Evolutionary conservation across 345 rosid genomes (phyloP), one percentile per base, ranked within the genome.

Genomic region (Boechera divaricarpa): DNA sequence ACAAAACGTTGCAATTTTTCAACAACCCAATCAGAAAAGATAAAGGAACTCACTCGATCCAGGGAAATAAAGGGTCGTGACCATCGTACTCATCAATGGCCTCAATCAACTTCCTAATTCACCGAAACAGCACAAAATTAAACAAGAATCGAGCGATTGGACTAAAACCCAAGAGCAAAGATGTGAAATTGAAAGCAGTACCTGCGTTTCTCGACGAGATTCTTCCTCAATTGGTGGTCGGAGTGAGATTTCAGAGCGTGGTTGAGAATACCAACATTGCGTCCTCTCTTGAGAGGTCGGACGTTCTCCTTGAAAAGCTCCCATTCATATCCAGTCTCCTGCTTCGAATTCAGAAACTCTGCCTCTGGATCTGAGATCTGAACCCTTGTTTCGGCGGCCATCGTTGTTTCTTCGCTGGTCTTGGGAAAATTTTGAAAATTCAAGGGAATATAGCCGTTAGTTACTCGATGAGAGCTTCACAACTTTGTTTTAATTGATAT

Each of bases 251-350:
- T 85, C 70, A 94, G 98, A 59, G 97, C 82, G 15, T 86, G 73
- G 80, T 92, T 94, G 57, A 94, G 83, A 72, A 87, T 78, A 41
- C 76, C 18, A 67, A 94, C 83, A 29, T 90, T 87, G 61, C 98
- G 96, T 21, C 98, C 98, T 71, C 98, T 80, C 86, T 91, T 91
- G 51, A 94, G 70, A 0, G 97, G 97, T 68, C 94, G 78, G 6
- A 94, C 91, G 79, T 94, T 94, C 66, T 94, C 98, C 76, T 94
- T 94, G 85, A 82, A 94, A 39, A 87, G 85, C 74, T 94, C 97
- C 98, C 98, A 94, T 79, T 94, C 97, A 54, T 80, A 57, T 5
- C 97, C 93, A 0, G 91, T 90, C 84, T 90, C 88, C 67, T 83
- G 83, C 56, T 85, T 89, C 5, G 90, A 88, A 3, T 82, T 85